Evolutionary conservation across 1,284 basidiomycete species (phyloP), one percentile per base, ranked within the genome.

Genomic region (Puccinia hordei): DNA sequence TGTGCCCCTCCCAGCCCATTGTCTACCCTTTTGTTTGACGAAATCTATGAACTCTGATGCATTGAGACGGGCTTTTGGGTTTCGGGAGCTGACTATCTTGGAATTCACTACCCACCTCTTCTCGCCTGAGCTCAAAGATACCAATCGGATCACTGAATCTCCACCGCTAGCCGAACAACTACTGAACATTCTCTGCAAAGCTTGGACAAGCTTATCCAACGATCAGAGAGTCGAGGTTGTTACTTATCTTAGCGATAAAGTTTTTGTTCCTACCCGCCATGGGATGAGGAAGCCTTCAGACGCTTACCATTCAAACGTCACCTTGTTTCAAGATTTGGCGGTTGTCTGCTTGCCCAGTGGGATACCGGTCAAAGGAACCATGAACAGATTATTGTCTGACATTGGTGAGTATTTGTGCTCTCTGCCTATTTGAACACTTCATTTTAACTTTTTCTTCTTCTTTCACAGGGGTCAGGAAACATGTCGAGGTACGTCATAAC

Each of bases 291-390:
- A 83, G 75, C 93, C 96, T 0, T 86, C 87, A 9, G 90, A 95
- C 81, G 89, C 94, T 6, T 99, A 99, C 86, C 95, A 98, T 85
- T 88, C 92, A 30, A 93, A 90, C 82, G 93, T 92, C 51, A 90
- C 93, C 82, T 88, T 98, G 13, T 98, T 99, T 85, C 89, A 90
- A 17, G 95, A 99, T 85, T 87, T 98, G 30, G 91, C 94, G 9
- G 90, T 95, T 38, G 90, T 96, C 1, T 89, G 88, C 0, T 87
- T 98, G 68, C 90, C 93, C 0, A 92, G 91, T 15, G 90, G 89
- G 0, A 83, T 87, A 0, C 82, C 85, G 0, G 88, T 96, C 82
- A 95, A 92, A 84, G 92, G 92, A 0, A 87, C 88, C 19, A 85
- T 95, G 82, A 94, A 96, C 83, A 92, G 90, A 83, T 86, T 98